Percentiles rank a stretch among this genome's conserved stretches.
phyloP scores from a whole-genome alignment of 2,329 filamentous ascomycete species.

The Epichloe brachyelytri region DNA sequence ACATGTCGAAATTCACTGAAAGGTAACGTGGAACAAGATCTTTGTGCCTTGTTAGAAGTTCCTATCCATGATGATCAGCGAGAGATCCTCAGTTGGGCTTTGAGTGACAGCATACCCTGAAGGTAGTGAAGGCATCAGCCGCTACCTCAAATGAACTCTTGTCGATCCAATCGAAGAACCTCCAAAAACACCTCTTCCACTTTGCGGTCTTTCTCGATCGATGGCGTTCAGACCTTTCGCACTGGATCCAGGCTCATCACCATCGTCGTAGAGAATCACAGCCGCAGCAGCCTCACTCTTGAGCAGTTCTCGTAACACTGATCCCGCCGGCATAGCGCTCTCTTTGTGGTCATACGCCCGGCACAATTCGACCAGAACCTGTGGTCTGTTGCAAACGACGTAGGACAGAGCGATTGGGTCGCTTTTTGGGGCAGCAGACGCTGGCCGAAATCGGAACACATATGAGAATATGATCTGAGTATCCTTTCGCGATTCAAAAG shows the following conservation, averaged over 20 bases:
- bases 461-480: constrained; percentile 93
- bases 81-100: not conserved
- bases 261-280: constrained; percentile 86
- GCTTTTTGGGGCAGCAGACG: constrained; percentile 49
- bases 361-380: constrained; percentile 79
- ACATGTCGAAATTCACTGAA: constrained; percentile 78
- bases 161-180: constrained; percentile 95
- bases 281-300: constrained; percentile 88
- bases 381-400: constrained; percentile 73
- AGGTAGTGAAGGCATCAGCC: constrained; percentile 94
- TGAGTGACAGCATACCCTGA: constrained; percentile 50
- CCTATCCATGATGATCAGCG: constrained; percentile 35
- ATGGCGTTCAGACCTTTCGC: constrained; percentile 67
- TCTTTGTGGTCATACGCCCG: constrained; percentile 82
- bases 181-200: constrained; percentile 87
- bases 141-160: constrained; percentile 93
- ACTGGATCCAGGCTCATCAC: constrained; percentile 54
- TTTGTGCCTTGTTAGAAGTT: constrained; percentile 91
- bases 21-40: constrained; percentile 79
- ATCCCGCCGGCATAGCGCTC: constrained; percentile 82
- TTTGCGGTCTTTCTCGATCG: constrained; percentile 61
- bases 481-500: constrained; percentile 94
- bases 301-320: constrained; percentile 72
- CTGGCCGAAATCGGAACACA: constrained; percentile 77
- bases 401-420: constrained; percentile 82